Evolutionary conservation across 1,139 yeast genomes (phyloP).

Genomic region (Yamadazyma sp.): DNA sequence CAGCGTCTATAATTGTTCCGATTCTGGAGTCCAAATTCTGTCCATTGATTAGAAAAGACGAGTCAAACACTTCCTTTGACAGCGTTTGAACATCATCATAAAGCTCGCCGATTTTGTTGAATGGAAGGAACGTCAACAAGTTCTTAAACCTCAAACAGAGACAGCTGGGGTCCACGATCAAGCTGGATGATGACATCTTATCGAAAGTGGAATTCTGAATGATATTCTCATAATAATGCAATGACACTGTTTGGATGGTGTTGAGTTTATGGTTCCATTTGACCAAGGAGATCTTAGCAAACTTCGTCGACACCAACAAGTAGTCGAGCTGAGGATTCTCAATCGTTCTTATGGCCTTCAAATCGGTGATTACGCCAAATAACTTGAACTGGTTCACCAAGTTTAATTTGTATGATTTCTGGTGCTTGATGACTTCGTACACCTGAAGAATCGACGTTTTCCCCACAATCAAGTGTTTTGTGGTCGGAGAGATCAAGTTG

Average conservation of each 20-base stretch:
- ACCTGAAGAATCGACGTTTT: conserved; percentile 74
- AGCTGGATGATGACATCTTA: conserved; percentile 43
- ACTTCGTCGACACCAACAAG: conserved; percentile 64
- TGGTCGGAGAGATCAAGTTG: conserved; percentile 52
- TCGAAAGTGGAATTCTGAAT: conserved; percentile 53
- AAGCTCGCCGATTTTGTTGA: conserved; percentile 43
- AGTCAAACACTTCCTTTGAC: conserved; percentile 28
- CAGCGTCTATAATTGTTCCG: conserved; percentile 62
- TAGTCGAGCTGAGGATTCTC: conserved; percentile 57
- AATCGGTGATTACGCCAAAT: conserved; percentile 66
- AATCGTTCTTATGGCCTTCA: conserved; percentile 52
- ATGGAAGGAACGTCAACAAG: conserved; percentile 72
- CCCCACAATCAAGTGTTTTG: conserved; percentile 63
- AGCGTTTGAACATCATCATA: conserved; percentile 19
- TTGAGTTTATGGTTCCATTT: conserved; percentile 62
- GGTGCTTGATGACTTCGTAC: conserved; percentile 43
- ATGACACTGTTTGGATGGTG: conserved; percentile 65
- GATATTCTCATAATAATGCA: conserved; percentile 83
- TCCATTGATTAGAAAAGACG: conserved; percentile 60
- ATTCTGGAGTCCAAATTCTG: conserved; percentile 57
- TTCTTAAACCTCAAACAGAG: conserved; percentile 71
- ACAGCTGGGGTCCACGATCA: conserved; percentile 69
- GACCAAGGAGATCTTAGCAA: conserved; percentile 76
- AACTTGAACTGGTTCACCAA: conserved; percentile 67
- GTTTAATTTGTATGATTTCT: conserved; percentile 39